Percentiles rank a stretch among this genome's conserved stretches.
These are phyloP conservation scores for Mortierella sp. DNA, from an alignment of 371 early-diverging fungal genomes.

Conservation along the genomic window DNA sequence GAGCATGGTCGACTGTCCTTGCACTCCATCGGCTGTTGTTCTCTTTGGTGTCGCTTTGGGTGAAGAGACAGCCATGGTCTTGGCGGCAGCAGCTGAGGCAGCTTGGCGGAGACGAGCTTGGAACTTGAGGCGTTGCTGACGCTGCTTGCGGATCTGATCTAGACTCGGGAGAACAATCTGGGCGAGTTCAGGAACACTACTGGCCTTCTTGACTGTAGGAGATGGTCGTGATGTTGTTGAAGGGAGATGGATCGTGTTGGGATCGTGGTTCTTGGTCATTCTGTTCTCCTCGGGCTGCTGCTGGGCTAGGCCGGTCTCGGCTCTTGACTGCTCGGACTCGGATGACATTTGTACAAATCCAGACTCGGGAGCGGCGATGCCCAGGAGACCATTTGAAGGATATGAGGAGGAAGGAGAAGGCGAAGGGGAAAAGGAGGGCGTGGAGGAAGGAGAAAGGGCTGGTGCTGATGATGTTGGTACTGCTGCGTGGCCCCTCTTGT, in stretches of 20 bases:
- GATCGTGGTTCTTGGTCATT: background rate
- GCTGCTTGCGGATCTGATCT: slow-evolving; percentile 41
- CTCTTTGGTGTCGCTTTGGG: background rate
- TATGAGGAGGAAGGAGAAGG: background rate
- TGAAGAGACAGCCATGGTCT: slow-evolving; percentile 2
- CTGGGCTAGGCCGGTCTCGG: background rate
- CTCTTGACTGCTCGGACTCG: background rate
- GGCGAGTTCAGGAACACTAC: slow-evolving; percentile 16
- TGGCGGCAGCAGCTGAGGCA: slow-evolving; percentile 6
- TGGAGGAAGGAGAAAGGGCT: background rate
- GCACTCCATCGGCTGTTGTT: background rate
- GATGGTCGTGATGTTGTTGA: slow-evolving; percentile 1
- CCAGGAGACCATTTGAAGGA: background rate
- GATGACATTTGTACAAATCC: background rate
- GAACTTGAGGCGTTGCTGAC: slow-evolving; percentile 41
- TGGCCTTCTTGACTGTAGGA: background rate
- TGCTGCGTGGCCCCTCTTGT: slow-evolving; percentile 31
- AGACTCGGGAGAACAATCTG: slow-evolving; percentile 35
- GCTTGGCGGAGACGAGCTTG: slow-evolving; percentile 48
- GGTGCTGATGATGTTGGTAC: background rate
- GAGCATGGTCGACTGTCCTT: background rate
- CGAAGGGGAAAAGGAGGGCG: background rate
- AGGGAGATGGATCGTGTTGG: slow-evolving; percentile 40
- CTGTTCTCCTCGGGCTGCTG: slow-evolving; percentile 14
- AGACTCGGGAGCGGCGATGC: background rate